Conservation (phyloP, 164 flowering plant genomes). For the Cinnamomum micranthum region DNA sequence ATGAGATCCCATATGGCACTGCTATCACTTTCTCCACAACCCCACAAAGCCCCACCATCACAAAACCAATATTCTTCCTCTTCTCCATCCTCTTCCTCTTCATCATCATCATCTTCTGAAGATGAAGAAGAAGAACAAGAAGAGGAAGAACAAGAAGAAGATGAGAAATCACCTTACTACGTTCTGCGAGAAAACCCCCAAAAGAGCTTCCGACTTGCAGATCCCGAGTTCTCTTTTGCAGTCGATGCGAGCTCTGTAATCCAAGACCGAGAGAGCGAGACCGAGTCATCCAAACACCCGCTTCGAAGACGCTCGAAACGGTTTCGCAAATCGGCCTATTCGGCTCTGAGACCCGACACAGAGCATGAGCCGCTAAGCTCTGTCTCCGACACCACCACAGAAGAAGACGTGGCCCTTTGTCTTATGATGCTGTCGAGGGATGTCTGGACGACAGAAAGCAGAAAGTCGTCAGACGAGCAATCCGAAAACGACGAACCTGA, state of each 20-base stretch:
- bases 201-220: constrained; percentile 52
- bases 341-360: constrained; percentile 8
- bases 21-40: constrained; percentile 29
- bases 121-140: constrained; percentile 17
- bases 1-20: constrained; percentile 77
- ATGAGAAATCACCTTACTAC: constrained; percentile 27
- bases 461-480: neutral
- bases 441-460: constrained; percentile 31
- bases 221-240: constrained; percentile 20
- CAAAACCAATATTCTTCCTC: constrained; percentile 4
- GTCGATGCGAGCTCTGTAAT: constrained; percentile 32
- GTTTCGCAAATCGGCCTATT: constrained; percentile 18
- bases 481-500: neutral
- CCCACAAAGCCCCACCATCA: constrained; percentile 9
- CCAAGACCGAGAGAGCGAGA: constrained; percentile 70
- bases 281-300: constrained; percentile 58
- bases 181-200: constrained; percentile 68
- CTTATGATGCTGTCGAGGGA: constrained; percentile 71
- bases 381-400: constrained; percentile 48
- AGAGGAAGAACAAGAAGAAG: constrained; percentile 3
- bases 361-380: constrained; percentile 39
- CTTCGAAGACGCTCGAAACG: constrained; percentile 55
- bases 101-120: constrained; percentile 22
- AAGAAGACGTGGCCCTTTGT: constrained; percentile 65
- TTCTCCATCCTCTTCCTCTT: constrained; percentile 9